phyloP scores from a whole-genome alignment of 1,284 basidiomycete genomes.

The Earliella scabrosa region DNA sequence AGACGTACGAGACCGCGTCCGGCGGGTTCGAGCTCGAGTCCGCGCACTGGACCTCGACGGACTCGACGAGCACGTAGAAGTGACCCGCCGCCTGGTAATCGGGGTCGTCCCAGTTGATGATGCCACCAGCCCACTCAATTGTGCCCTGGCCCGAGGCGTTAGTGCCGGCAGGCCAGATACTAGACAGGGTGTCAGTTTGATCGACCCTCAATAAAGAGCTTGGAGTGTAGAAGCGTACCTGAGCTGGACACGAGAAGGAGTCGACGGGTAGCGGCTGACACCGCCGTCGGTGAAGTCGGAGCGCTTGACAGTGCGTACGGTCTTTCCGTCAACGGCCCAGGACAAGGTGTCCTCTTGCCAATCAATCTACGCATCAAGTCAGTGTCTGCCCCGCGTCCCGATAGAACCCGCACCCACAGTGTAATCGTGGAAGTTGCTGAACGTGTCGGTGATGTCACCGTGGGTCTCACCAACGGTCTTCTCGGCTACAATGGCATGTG shows the following conservation, averaged over 20 bases:
- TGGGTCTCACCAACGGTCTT: conserved; percentile 51
- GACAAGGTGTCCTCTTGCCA: conserved; percentile 74
- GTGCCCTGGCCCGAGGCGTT: conserved; percentile 63
- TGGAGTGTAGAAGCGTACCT: conserved; percentile 47
- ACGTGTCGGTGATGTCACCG: conserved; percentile 62
- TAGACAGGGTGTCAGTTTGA: no score
- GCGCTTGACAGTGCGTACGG: conserved; percentile 69
- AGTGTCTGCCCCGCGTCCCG: no score
- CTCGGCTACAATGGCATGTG: conserved; percentile 30
- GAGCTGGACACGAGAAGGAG: conserved; percentile 79
- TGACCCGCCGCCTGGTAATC: conserved; percentile 69
- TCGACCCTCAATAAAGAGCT: no score
- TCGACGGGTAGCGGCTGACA: conserved; percentile 67
- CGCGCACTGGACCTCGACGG: conserved; percentile 61
- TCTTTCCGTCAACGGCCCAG: conserved; percentile 73
- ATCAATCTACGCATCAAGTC: conserved; percentile 55
- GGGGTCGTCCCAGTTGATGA: conserved; percentile 78
- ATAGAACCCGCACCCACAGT: conserved; percentile 54
- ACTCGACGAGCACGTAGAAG: conserved; percentile 15
- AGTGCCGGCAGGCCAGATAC: conserved; percentile 82
- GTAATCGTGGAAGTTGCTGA: conserved; percentile 74
- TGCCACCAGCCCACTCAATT: conserved; percentile 76
- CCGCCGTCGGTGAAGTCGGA: conserved; percentile 57
- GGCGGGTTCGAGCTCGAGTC: conserved; percentile 46
- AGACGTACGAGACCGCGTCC: conserved; percentile 64